These are phyloP conservation scores for Fusarium tuaranense DNA, from an alignment of 2,329 filamentous ascomycete species.

Conservation along the genomic window DNA sequence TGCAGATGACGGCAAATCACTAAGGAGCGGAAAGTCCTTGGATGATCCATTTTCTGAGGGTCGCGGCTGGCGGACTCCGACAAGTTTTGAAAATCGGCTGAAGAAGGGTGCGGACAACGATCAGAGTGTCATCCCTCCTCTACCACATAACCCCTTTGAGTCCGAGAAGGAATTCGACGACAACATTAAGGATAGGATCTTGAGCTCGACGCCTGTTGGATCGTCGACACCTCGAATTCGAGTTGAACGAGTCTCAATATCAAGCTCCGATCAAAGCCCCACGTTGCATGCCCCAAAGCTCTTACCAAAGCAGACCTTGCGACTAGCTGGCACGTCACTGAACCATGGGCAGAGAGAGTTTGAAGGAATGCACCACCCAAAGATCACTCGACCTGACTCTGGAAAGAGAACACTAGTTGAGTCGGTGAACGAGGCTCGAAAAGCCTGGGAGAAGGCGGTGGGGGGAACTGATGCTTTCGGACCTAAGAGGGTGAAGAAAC, in stretches of 20 bases:
- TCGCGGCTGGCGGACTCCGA: slow-evolving; percentile 31
- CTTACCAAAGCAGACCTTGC: slow-evolving; percentile 6
- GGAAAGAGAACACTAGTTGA: slow-evolving; percentile 11
- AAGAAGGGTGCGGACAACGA: slow-evolving; percentile 20
- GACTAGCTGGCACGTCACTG: neutral
- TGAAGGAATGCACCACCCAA: neutral
- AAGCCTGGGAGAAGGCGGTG: slow-evolving; percentile 3
- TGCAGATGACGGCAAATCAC: slow-evolving; percentile 44
- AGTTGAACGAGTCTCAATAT: slow-evolving; percentile 30
- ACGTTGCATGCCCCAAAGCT: slow-evolving; percentile 9
- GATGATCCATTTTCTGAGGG: slow-evolving; percentile 49
- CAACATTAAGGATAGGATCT: slow-evolving; percentile 54
- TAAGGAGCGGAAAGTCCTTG: slow-evolving; percentile 40
- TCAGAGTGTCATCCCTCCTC: neutral
- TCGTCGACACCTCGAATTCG: slow-evolving; percentile 53
- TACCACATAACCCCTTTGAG: slow-evolving; percentile 47
- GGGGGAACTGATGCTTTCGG: neutral
- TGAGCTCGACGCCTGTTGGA: slow-evolving; percentile 50
- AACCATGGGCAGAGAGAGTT: neutral
- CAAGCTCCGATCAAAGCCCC: slow-evolving; percentile 28
- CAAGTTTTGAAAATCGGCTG: slow-evolving; percentile 40
- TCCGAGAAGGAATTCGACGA: slow-evolving; percentile 53
- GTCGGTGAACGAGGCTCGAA: slow-evolving; percentile 16
- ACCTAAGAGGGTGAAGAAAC: slow-evolving; percentile 53
- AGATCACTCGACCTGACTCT: neutral